A percentile compares a stretch with the other conserved stretches of the same genome.
These are phyloP conservation scores for Nigrograna mackinnonii DNA, from an alignment of 2,329 filamentous ascomycete genomes.

Conservation along the genomic window DNA sequence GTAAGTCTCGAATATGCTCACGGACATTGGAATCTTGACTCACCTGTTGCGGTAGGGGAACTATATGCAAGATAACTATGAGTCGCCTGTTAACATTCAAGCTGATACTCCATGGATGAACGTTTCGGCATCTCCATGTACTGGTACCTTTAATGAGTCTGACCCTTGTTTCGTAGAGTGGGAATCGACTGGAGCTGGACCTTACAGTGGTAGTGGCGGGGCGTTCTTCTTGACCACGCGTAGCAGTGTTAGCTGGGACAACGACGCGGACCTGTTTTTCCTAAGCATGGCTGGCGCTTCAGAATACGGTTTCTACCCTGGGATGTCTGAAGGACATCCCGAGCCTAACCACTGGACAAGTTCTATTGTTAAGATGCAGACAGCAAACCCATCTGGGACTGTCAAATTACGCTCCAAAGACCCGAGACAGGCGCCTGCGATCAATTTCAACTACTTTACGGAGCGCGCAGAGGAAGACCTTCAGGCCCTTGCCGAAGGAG, in stretches of 20 bases:
- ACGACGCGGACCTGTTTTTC: slow-evolving; percentile 11
- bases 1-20: slow-evolving; percentile 25
- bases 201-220: slow-evolving; percentile 46
- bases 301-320: neutral
- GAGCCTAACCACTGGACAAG: slow-evolving; percentile 3
- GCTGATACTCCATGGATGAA: slow-evolving; percentile 17
- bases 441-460: slow-evolving; percentile 1
- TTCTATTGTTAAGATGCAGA: neutral
- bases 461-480: neutral
- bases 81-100: slow-evolving; percentile 47
- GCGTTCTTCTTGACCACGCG: slow-evolving; percentile 49
- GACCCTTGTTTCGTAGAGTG: slow-evolving; percentile 50
- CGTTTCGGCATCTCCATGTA: slow-evolving; percentile 24
- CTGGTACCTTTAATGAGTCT: slow-evolving; percentile 20
- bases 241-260: slow-evolving; percentile 38
- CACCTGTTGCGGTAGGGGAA: slow-evolving; percentile 41
- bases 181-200: slow-evolving; percentile 36
- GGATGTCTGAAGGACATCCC: neutral
- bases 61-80: slow-evolving; percentile 65
- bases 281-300: slow-evolving; percentile 2
- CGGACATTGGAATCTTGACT: neutral
- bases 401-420: neutral
- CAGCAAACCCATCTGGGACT: neutral
- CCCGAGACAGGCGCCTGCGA: neutral
- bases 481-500: slow-evolving; percentile 10